These are phyloP conservation scores for Plasmopara muralis DNA, from an alignment of 352 stramenopile species.

Conservation along the genomic window DNA sequence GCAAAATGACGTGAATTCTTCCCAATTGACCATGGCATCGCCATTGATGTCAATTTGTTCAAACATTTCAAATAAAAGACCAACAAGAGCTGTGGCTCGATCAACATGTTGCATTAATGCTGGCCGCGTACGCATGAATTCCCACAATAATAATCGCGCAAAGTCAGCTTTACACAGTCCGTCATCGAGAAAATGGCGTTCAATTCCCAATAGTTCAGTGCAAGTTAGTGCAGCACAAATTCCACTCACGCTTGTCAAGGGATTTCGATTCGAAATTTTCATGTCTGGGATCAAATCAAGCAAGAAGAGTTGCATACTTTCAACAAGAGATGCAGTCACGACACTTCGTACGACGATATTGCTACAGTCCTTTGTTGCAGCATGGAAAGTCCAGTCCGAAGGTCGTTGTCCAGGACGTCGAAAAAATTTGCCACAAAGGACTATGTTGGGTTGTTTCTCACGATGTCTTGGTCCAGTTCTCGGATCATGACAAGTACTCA, in stretches of 20 bases:
- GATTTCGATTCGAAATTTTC: slow-evolving; percentile 54
- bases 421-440: slow-evolving; percentile 55
- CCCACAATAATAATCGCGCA: slow-evolving; percentile 40
- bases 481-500: slow-evolving; percentile 23
- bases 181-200: slow-evolving; percentile 35
- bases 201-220: slow-evolving; percentile 51
- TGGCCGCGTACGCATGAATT: slow-evolving; percentile 35
- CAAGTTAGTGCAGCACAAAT: slow-evolving; percentile 56
- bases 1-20: slow-evolving; percentile 83
- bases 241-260: slow-evolving; percentile 47
- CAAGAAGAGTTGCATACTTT: slow-evolving; percentile 53
- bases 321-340: slow-evolving; percentile 36
- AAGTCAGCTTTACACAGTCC: slow-evolving; percentile 47
- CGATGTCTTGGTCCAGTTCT: slow-evolving; percentile 11
- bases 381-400: slow-evolving; percentile 33
- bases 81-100: slow-evolving; percentile 32
- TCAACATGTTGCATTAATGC: slow-evolving; percentile 30
- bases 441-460: slow-evolving; percentile 28
- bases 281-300: slow-evolving; percentile 67
- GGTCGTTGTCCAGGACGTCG: slow-evolving; percentile 14
- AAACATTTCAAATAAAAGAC: slow-evolving; percentile 65
- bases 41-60: slow-evolving; percentile 84
- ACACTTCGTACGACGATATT: slow-evolving; percentile 33
- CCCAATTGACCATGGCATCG: slow-evolving; percentile 67
- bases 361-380: slow-evolving; percentile 22